Evolutionary conservation across 192 early-diverging fungal genomes (phyloP).

Genomic region (Backusella westeae): DNA sequence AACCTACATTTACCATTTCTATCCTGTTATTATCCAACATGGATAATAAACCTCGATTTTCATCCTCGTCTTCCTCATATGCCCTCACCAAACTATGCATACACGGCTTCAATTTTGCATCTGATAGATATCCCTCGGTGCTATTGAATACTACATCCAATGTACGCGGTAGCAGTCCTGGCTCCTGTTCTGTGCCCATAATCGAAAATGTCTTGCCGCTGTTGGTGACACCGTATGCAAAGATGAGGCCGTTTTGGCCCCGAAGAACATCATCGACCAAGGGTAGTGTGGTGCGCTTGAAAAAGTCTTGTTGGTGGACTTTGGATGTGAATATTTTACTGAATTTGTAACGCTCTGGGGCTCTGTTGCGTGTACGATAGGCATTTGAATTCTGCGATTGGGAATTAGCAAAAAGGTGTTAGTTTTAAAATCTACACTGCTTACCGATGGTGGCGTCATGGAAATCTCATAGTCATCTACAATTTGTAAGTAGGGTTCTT

Average conservation of each 20-base stretch:
- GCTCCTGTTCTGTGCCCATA: constrained; percentile 44
- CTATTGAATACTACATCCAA: constrained; percentile 58
- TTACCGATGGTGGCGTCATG: constrained; percentile 44
- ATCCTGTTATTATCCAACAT: background rate
- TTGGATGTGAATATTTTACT: constrained; percentile 52
- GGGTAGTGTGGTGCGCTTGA: constrained; percentile 56
- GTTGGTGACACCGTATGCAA: constrained; percentile 71
- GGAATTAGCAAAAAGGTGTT: background rate
- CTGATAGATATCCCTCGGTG: constrained; percentile 28
- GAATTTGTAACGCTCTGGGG: constrained; percentile 51
- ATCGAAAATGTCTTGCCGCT: constrained; percentile 72
- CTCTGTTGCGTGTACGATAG: constrained; percentile 28
- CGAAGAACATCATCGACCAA: constrained; percentile 51
- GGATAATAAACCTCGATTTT: constrained; percentile 17
- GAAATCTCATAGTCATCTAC: constrained; percentile 37
- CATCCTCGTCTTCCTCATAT: constrained; percentile 25
- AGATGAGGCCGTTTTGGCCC: constrained; percentile 62
- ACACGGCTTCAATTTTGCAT: constrained; percentile 36
- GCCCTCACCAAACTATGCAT: constrained; percentile 36
- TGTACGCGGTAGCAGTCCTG: constrained; percentile 59
- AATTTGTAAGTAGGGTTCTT: constrained; percentile 38
- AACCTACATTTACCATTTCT: background rate
- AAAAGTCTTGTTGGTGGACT: constrained; percentile 48
- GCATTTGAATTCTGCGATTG: constrained; percentile 27
- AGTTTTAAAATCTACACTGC: background rate